phyloP scores from a whole-genome alignment of 768 basidiomycete species.

The Dacryopinax primogenitus region DNA sequence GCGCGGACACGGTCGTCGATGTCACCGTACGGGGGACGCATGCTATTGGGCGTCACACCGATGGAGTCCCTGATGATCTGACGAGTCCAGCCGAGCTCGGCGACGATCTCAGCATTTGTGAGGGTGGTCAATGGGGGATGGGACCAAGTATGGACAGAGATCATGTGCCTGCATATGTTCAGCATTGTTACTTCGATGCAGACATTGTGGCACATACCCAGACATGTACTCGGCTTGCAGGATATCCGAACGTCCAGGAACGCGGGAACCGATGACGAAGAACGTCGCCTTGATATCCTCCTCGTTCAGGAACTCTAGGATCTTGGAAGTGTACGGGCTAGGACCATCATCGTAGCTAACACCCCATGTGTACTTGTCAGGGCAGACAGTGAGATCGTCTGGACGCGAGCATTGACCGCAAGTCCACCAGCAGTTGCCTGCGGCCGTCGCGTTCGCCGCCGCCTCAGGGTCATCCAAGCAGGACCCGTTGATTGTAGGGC shows the following conservation, averaged over 20 bases:
- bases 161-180: constrained; percentile 17
- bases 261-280: constrained; percentile 77
- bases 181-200: constrained; percentile 32
- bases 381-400: constrained; percentile 55
- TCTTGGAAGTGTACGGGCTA: constrained; percentile 54
- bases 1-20: constrained; percentile 90
- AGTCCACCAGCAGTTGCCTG: constrained; percentile 79
- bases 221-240: constrained; percentile 47
- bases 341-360: constrained; percentile 84
- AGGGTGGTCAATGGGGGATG: constrained; percentile 36
- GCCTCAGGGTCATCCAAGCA: constrained; percentile 45
- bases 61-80: constrained; percentile 41
- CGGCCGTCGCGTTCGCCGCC: constrained; percentile 31
- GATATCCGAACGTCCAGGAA: constrained; percentile 60
- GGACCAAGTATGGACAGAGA: constrained; percentile 28
- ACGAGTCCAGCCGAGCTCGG: constrained; percentile 86
- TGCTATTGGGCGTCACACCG: constrained; percentile 51
- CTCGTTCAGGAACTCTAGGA: constrained; percentile 57
- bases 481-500: constrained; percentile 52
- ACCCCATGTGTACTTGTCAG: constrained; percentile 61
- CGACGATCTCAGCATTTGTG: constrained; percentile 74
- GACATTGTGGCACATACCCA: constrained; percentile 19
- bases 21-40: constrained; percentile 72
- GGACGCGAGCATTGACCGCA: constrained; percentile 57
- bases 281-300: constrained; percentile 68